Evolutionary conservation across 129 eudicot genomes (phyloP), one percentile per base, ranked within the genome.

Genomic region (Tanacetum coccineum): DNA sequence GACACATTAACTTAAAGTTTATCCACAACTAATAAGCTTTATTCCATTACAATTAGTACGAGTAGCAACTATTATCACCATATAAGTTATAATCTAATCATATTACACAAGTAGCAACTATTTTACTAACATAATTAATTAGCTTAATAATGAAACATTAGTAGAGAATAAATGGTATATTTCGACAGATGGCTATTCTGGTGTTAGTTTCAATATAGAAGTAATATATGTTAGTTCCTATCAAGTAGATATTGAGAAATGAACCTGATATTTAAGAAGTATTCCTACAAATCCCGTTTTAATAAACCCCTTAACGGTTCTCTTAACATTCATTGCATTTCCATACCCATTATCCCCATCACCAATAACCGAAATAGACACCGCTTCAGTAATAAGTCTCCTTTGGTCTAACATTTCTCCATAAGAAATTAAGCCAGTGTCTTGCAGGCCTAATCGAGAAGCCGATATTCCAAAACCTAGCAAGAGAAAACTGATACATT

Each of bases 351-450:
- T 88, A 68, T 92, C 98, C 32, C 86, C 98, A 70, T 92, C 96
- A n/a, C 98, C 98, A 52, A 92, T 88, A 15, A 92, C 81, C 44
- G 95, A 96, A 64, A 92, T 88, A 40, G 96, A 80, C n/a, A 86
- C 91, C 36, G 95, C 87, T 70, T 81, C 77, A 52, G 98, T 86
- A 45, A 92, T 86, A 44, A 80, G 78, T 71, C 62, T 79, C 32
- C 96, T 95, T 82, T 92, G 91, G 73, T 86, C 98, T 71, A 92
- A 81, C 95, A 88, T 92, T 78, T 92, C 98, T 62, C 98, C 98
- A 73, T 85, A 92, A 49, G 98, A 92, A 65, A n/a, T n/a, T n/a
- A n/a, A n/a, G n/a, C n/a, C n/a, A n/a, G n/a, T n/a, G n/a, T n/a
- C n/a, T n/a, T n/a, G n/a, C n/a, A n/a, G n/a, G n/a, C n/a, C n/a